phyloP scores from a whole-genome alignment of 2,329 filamentous ascomycete species.

The Colletotrichum cordylinicola region DNA sequence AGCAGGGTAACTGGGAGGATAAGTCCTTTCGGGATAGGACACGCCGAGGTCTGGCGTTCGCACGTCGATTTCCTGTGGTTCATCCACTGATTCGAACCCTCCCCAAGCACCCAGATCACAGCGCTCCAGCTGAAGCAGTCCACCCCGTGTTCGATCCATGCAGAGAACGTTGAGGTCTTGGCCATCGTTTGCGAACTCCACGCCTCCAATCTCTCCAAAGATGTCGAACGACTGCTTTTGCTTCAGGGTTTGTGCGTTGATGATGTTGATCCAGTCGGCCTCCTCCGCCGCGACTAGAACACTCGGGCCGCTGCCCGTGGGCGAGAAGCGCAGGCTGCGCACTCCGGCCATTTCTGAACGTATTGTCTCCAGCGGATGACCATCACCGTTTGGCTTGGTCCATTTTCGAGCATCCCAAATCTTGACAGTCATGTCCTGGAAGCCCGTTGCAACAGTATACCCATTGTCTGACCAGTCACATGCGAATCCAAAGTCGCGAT shows the following conservation, averaged over 20 bases:
- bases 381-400: constrained; percentile 56
- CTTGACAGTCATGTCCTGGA: constrained; percentile 75
- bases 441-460: constrained; percentile 76
- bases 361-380: constrained; percentile 58
- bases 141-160: constrained; percentile 69
- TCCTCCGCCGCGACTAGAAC: constrained; percentile 77
- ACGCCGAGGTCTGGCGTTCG: neutral
- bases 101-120: constrained; percentile 35
- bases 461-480: constrained; percentile 83
- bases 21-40: neutral
- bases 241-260: constrained; percentile 69
- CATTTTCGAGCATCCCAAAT: constrained; percentile 81
- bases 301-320: constrained; percentile 69
- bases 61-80: neutral
- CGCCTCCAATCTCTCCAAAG: constrained; percentile 77
- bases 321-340: constrained; percentile 74
- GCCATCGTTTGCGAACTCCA: constrained; percentile 71
- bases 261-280: constrained; percentile 74
- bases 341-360: constrained; percentile 72
- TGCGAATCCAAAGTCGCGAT: constrained; percentile 75
- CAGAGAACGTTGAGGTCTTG: constrained; percentile 73
- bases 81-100: neutral
- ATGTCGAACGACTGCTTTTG: constrained; percentile 75
- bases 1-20: neutral
- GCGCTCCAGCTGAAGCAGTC: constrained; percentile 67